These are phyloP conservation scores for Umbelopsis sp. DNA, from an alignment of 192 early-diverging fungal genomes.

Conservation along the genomic window DNA sequence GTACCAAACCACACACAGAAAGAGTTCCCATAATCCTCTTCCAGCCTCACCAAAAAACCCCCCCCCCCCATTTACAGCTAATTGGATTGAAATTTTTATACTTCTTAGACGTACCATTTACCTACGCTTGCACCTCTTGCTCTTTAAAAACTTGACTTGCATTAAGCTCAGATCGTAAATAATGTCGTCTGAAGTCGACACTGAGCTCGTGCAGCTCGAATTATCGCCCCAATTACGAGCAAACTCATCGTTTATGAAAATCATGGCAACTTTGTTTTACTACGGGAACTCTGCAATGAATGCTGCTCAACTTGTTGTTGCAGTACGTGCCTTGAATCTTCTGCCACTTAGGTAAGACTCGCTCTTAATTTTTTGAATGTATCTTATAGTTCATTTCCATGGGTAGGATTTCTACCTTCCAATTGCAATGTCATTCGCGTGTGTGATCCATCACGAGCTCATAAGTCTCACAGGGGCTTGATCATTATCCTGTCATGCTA, in stretches of 20 bases:
- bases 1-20: neutral
- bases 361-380: neutral
- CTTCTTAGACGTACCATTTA: neutral
- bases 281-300: conserved; percentile 40
- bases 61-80: neutral
- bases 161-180: conserved; percentile 13
- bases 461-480: too few species aligned
- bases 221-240: conserved; percentile 33
- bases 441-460: too few species aligned
- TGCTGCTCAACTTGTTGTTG: conserved; percentile 40
- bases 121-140: neutral
- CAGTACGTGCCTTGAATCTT: conserved; percentile 35
- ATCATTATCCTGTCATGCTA: neutral
- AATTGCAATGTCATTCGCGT: too few species aligned
- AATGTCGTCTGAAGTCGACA: conserved; percentile 28
- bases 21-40: neutral
- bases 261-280: conserved; percentile 45
- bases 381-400: too few species aligned
- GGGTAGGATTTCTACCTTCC: too few species aligned
- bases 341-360: conserved; percentile 38
- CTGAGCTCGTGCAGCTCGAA: conserved; percentile 39
- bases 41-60: neutral
- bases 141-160: neutral
- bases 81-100: neutral
- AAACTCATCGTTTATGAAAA: conserved; percentile 45